Evolutionary conservation across 805 yeast genomes (phyloP).

Genomic region (Naumovozyma dairenensis): DNA sequence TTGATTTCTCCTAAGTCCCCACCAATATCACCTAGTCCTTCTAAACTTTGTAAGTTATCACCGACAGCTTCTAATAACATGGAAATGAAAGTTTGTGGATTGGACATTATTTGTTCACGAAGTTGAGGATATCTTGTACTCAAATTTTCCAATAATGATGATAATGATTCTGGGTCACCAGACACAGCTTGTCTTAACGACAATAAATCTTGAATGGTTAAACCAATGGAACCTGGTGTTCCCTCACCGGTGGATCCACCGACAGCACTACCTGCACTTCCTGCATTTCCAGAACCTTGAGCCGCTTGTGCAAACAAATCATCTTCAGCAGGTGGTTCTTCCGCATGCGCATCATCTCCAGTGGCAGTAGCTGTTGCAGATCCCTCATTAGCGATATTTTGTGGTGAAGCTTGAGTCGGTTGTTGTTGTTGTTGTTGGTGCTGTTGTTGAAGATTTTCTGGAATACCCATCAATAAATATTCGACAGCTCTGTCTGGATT

Average conservation of each 20-base stretch:
- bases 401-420: slow-evolving; percentile 15
- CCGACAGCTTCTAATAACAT: slow-evolving; percentile 51
- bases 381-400: slow-evolving; percentile 17
- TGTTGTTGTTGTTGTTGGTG: slow-evolving; percentile 27
- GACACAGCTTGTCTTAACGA: slow-evolving; percentile 69
- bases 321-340: slow-evolving; percentile 19
- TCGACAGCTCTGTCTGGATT: slow-evolving; percentile 98
- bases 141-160: slow-evolving; percentile 71
- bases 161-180: slow-evolving; percentile 81
- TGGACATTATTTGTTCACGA: slow-evolving; percentile 65
- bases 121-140: slow-evolving; percentile 77
- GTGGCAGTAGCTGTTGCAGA: slow-evolving; percentile 14
- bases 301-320: slow-evolving; percentile 38
- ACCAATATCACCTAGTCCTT: slow-evolving; percentile 17
- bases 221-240: slow-evolving; percentile 34
- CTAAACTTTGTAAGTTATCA: slow-evolving; percentile 41
- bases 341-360: slow-evolving; percentile 7
- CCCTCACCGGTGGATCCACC: slow-evolving; percentile 17
- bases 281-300: slow-evolving; percentile 29
- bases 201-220: slow-evolving; percentile 38
- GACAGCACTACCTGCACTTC: slow-evolving; percentile 18
- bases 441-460: slow-evolving; percentile 41
- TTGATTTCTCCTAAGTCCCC: slow-evolving; percentile 18
- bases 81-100: slow-evolving; percentile 84
- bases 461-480: slow-evolving; percentile 81